These are phyloP conservation scores for Tuctoria greenei DNA, from an alignment of 176 grass and related monocot genomes.

Conservation along the genomic window DNA sequence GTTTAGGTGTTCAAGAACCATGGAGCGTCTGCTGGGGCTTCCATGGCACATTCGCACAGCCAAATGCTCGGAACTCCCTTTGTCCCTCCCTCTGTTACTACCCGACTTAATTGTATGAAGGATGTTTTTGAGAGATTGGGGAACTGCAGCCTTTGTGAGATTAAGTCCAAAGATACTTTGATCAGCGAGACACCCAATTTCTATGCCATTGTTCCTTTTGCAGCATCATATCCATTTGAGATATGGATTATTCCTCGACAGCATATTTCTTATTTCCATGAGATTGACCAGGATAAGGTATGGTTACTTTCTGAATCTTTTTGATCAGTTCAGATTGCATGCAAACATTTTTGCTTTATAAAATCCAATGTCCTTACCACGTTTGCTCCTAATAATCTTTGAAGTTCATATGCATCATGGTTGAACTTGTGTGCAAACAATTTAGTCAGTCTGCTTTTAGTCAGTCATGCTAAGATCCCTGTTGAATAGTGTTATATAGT, in stretches of 20 bases:
- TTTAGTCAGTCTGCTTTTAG: not conserved
- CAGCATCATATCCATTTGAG: slow-evolving; percentile 93
- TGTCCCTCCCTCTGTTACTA: slow-evolving; percentile 69
- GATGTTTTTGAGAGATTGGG: slow-evolving; percentile 62
- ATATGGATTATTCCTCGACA: slow-evolving; percentile 82
- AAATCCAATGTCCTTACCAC: not conserved
- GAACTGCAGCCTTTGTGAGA: slow-evolving; percentile 73
- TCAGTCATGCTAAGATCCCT: not conserved
- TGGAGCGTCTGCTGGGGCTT: slow-evolving; percentile 85
- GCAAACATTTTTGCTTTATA: not conserved
- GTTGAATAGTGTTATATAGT: not conserved
- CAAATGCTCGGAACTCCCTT: slow-evolving; percentile 92
- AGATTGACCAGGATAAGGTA: slow-evolving; percentile 79
- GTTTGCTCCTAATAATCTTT: slow-evolving; percentile 14
- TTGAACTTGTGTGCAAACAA: not conserved
- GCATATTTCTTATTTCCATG: slow-evolving; percentile 78
- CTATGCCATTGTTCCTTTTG: slow-evolving; percentile 77
- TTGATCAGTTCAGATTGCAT: not conserved
- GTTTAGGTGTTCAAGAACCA: slow-evolving; percentile 92
- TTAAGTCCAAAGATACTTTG: slow-evolving; percentile 56
- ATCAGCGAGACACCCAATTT: slow-evolving; percentile 62
- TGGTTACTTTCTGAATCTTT: not conserved
- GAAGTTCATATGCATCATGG: not conserved
- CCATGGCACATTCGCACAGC: slow-evolving; percentile 95
- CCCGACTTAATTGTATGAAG: slow-evolving; percentile 65